Conservation (phyloP, 2,329 filamentous ascomycete species). For the Didymella lethalis region DNA sequence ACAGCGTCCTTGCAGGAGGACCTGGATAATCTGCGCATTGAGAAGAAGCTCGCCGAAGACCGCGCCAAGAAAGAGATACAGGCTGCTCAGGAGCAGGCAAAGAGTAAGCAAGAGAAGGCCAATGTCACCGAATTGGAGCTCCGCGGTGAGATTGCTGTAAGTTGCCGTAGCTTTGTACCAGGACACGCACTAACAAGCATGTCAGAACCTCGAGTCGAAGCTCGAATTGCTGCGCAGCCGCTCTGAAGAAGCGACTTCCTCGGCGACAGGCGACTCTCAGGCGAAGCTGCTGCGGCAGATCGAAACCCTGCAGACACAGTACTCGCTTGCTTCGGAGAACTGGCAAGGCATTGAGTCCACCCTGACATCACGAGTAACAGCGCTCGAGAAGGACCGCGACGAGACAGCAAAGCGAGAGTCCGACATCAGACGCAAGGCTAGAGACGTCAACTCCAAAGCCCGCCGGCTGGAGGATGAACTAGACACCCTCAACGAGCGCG, state of each 20-base stretch:
- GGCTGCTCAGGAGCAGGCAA: conserved; percentile 75
- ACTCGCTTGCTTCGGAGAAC: conserved; percentile 91
- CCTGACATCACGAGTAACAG: conserved; percentile 76
- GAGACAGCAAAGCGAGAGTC: conserved; percentile 83
- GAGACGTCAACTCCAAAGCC: conserved; percentile 76
- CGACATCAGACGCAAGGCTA: conserved; percentile 86
- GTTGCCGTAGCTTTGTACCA: conserved; percentile 10
- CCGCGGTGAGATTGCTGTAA: conserved; percentile 73
- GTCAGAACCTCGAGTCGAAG: conserved; percentile 81
- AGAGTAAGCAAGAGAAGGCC: conserved; percentile 74
- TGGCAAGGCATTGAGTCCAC: conserved; percentile 97
- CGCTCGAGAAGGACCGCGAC: conserved; percentile 88
- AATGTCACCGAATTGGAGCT: conserved; percentile 76
- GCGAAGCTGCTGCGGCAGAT: conserved; percentile 92
- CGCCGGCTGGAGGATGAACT: conserved; percentile 83
- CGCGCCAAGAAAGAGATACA: conserved; percentile 73
- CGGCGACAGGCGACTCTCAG: conserved; percentile 80
- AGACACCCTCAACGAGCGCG: conserved; percentile 70
- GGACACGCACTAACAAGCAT: conserved; percentile 30
- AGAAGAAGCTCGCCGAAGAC: conserved; percentile 78
- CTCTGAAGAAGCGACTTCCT: conserved; percentile 88
- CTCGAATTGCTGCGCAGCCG: conserved; percentile 84
- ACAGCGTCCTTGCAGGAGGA: conserved; percentile 68
- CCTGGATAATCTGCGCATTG: conserved; percentile 71
- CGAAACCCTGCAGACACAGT: conserved; percentile 94